Percentiles rank a stretch among this genome's conserved stretches.
Evolutionary conservation across 208 protist genomes (phyloP).

Genomic region (Herpetomonas samuelpessoai): DNA sequence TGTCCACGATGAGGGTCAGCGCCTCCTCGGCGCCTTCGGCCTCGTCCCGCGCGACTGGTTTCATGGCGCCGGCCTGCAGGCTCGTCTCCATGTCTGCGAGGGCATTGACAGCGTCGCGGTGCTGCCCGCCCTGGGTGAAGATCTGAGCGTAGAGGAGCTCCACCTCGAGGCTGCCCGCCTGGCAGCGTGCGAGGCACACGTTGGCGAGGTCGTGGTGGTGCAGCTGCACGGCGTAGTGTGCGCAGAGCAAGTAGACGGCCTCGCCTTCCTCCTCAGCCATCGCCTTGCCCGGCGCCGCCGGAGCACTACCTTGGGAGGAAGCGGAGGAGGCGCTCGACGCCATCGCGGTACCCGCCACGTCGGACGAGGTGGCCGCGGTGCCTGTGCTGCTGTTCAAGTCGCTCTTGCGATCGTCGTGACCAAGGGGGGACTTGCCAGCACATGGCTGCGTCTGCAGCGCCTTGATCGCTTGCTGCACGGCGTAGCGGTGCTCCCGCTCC

Average conservation of each 20-base stretch:
- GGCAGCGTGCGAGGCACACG: slow-evolving; percentile 61
- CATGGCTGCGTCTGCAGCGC: not conserved
- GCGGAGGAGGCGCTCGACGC: not conserved
- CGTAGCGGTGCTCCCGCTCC: slow-evolving; percentile 52
- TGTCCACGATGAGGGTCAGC: slow-evolving; percentile 21
- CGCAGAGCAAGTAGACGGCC: slow-evolving; percentile 32
- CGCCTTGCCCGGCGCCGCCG: not conserved
- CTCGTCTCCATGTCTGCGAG: slow-evolving; percentile 24
- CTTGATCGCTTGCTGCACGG: slow-evolving; percentile 46
- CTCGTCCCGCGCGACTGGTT: not conserved
- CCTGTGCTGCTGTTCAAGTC: too few species aligned
- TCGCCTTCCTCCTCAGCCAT: slow-evolving; percentile 16
- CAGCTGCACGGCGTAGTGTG: slow-evolving; percentile 55
- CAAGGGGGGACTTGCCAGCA: slow-evolving; percentile 1
- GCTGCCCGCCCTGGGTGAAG: slow-evolving; percentile 69
- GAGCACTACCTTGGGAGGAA: too few species aligned
- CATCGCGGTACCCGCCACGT: not conserved
- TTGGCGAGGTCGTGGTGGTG: slow-evolving; percentile 74
- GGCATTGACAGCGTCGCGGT: slow-evolving; percentile 50
- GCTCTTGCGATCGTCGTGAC: too few species aligned
- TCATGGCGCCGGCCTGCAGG: not conserved
- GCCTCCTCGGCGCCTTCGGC: too few species aligned
- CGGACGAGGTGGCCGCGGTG: too few species aligned
- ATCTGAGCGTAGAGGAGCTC: slow-evolving; percentile 77
- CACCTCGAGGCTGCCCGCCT: slow-evolving; percentile 21